Evolutionary conservation across 2,329 filamentous ascomycete species (phyloP), one percentile per base, ranked within the genome.

Genomic region (Fusarium sp.): DNA sequence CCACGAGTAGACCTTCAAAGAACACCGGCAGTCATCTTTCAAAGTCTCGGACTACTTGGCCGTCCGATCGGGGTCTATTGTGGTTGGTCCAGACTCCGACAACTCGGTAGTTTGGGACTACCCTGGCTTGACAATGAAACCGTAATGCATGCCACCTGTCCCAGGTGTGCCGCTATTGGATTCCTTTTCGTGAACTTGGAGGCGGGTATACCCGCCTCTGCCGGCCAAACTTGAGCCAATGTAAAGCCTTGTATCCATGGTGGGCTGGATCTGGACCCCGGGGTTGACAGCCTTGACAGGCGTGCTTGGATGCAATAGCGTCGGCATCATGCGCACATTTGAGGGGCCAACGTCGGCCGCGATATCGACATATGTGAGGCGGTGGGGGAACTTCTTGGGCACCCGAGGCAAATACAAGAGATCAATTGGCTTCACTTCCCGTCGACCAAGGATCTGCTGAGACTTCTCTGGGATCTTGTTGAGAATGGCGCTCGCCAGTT

Each of bases 11-110:
- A 42, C 6, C 38, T 24, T 9, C 50, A 27, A 54, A 29, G 24
- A 54, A 18, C 5, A n/a, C 50, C 9, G 6, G 10, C 24, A 54
- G 10, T 22, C 22, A 47, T 10, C 42, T 47, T 29, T 16, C 18
- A 27, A 54, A 3, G 50, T 34, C 18, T 54, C n/a, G 27, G 4
- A 8, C 9, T 6, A 27, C 14, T 47, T 47, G n/a, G 38, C n/a
- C 27, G 4, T 0, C 95, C 50, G 90, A 92, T 0, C 22, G 14
- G 14, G 18, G 22, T 27, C 94, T 93, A 0, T 57, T 14, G 29
- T 11, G 29, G 4, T 18, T 22, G 7, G 7, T 34, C 31, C 10
- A 57, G 29, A 20, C 52, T 22, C 52, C 20, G 29, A 24, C 52
- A 5, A 16, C 11, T 7, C 7, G 52, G 13, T 34, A 20, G 20